phyloP scores from a whole-genome alignment of 2,329 filamentous ascomycete genomes.

The Tolypocladium tundrense region DNA sequence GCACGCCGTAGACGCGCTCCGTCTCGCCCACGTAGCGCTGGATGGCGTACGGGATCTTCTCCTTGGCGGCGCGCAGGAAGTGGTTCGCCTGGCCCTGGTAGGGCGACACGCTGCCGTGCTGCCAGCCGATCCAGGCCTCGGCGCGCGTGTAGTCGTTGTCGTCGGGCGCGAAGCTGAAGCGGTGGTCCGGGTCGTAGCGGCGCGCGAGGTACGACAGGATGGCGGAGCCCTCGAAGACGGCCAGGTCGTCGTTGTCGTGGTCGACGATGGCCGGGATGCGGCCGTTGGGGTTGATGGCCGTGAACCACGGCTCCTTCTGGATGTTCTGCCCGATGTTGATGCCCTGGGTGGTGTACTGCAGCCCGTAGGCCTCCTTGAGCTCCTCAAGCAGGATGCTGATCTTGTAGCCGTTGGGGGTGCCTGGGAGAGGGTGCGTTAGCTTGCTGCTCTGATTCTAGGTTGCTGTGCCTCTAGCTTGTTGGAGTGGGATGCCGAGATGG shows the following conservation, averaged over 20 bases:
- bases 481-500: not conserved
- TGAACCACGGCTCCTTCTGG: slow-evolving; percentile 60
- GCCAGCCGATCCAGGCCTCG: slow-evolving; percentile 51
- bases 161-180: slow-evolving; percentile 27
- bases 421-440: slow-evolving; percentile 9
- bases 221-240: slow-evolving; percentile 64
- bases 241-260: slow-evolving; percentile 49
- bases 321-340: slow-evolving; percentile 52
- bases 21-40: slow-evolving; percentile 70
- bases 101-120: slow-evolving; percentile 66
- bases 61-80: slow-evolving; percentile 57
- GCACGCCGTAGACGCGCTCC: slow-evolving; percentile 60
- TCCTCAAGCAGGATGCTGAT: slow-evolving; percentile 54
- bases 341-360: slow-evolving; percentile 46
- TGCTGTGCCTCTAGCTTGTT: not conserved
- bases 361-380: slow-evolving; percentile 53
- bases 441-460: not conserved
- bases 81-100: slow-evolving; percentile 68
- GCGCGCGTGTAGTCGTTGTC: slow-evolving; percentile 23
- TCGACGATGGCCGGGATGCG: slow-evolving; percentile 57
- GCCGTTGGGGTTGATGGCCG: slow-evolving; percentile 51
- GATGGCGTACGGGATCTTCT: slow-evolving; percentile 59
- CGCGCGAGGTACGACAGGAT: slow-evolving; percentile 66
- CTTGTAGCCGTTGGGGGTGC: slow-evolving; percentile 46
- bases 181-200: slow-evolving; percentile 55